Conservation (phyloP, 495 filamentous ascomycete genomes). For the Talaromyces ruber region DNA sequence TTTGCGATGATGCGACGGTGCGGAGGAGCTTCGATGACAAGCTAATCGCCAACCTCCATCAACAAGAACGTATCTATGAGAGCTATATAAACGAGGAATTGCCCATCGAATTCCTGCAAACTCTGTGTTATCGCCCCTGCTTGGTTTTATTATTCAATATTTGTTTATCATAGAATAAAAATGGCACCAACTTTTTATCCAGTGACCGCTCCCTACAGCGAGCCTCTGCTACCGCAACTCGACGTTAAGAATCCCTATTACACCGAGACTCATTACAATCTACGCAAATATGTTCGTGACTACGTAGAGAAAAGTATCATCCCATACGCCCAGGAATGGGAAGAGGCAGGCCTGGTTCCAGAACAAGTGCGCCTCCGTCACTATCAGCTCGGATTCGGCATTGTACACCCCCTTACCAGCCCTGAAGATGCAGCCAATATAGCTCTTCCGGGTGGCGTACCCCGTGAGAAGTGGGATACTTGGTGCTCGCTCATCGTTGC, state of each 20-base stretch:
- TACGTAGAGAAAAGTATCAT: slow-evolving; percentile 37
- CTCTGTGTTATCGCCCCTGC: not conserved
- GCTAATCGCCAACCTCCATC: not conserved
- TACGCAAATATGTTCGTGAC: slow-evolving; percentile 34
- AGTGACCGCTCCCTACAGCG: slow-evolving; percentile 32
- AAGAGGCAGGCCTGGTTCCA: slow-evolving; percentile 35
- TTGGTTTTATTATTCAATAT: not conserved
- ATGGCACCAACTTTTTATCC: slow-evolving; percentile 5
- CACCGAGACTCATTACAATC: slow-evolving; percentile 34
- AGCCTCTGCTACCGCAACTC: slow-evolving; percentile 31
- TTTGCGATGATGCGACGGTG: not conserved
- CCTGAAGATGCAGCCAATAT: slow-evolving; percentile 24
- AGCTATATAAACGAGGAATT: not conserved
- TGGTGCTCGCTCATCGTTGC: slow-evolving; percentile 39
- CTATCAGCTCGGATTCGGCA: slow-evolving; percentile 30
- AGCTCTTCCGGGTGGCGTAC: slow-evolving; percentile 29
- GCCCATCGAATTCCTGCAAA: not conserved
- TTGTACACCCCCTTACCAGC: slow-evolving; percentile 26
- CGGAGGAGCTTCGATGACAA: not conserved
- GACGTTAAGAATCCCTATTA: slow-evolving; percentile 37
- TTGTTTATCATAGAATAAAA: not conserved
- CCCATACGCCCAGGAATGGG: slow-evolving; percentile 41
- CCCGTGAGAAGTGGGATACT: slow-evolving; percentile 37
- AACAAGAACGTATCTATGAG: not conserved
- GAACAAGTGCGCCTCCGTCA: slow-evolving; percentile 25